Evolutionary conservation across 2,329 filamentous ascomycete genomes (phyloP).

Genomic region (Claviceps africana): DNA sequence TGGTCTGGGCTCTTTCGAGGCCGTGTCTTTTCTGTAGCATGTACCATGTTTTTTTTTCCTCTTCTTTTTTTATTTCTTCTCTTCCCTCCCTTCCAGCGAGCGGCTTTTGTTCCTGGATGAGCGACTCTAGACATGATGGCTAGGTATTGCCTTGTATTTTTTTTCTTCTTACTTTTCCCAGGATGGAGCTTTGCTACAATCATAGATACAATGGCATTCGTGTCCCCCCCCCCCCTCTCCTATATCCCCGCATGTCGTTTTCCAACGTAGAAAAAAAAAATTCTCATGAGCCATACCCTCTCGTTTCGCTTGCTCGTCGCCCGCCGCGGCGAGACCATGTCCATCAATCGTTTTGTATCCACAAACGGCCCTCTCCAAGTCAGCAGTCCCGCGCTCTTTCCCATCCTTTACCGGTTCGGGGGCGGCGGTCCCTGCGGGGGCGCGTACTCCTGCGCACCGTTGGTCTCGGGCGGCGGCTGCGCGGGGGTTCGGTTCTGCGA

Average conservation of each 20-base stretch:
- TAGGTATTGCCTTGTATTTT: not conserved
- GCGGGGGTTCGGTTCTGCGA: slow-evolving; percentile 25
- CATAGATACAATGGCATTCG: not conserved
- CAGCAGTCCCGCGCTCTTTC: not conserved
- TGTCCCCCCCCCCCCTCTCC: no score
- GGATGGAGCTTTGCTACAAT: no score
- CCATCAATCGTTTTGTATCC: no score
- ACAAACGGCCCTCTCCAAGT: not conserved
- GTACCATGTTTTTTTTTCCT: not conserved
- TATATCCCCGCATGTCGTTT: no score
- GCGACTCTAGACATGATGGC: not conserved
- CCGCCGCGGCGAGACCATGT: no score
- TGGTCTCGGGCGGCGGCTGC: slow-evolving; percentile 12
- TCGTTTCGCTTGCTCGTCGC: no score
- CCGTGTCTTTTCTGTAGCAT: not conserved
- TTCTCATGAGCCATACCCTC: no score
- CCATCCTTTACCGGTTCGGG: not conserved
- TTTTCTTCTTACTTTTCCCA: no score
- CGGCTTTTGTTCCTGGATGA: not conserved
- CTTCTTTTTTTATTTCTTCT: not conserved
- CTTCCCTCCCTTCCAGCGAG: not conserved
- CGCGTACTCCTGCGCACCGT: slow-evolving; percentile 17
- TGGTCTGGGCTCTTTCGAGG: not conserved
- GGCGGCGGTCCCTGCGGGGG: slow-evolving; percentile 38
- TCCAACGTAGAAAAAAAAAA: no score